These are phyloP conservation scores for Sanguinoderma infundibulare DNA, from an alignment of 1,284 basidiomycete species.

Conservation along the genomic window DNA sequence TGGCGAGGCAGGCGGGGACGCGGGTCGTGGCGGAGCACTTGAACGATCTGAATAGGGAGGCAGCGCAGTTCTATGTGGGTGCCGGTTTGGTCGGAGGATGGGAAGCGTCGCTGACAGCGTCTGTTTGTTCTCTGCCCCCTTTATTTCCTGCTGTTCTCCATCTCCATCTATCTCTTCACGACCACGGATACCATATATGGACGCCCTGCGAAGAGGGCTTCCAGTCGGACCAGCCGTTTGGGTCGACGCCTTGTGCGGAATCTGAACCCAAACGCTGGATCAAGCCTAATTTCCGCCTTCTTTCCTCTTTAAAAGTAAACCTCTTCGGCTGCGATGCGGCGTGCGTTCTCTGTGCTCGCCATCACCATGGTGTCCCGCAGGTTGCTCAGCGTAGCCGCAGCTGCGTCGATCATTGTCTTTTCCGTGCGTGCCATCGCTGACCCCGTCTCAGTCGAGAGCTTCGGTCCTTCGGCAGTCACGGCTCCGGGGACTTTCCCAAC, in stretches of 20 bases:
- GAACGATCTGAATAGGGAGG: slow-evolving; percentile 91
- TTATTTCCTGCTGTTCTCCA: no score
- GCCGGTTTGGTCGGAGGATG: slow-evolving; percentile 8
- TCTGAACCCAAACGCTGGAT: no score
- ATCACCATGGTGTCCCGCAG: slow-evolving; percentile 18
- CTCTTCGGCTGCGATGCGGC: slow-evolving; percentile 4
- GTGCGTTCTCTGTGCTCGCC: slow-evolving; percentile 6
- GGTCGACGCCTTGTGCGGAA: no score
- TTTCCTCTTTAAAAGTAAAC: slow-evolving; percentile 6
- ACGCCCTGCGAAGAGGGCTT: no score
- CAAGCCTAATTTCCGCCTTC: background rate
- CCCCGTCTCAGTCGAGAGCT: slow-evolving; percentile 11
- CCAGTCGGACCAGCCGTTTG: no score
- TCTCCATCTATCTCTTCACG: background rate
- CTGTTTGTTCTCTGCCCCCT: slow-evolving; percentile 1
- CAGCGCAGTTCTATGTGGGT: slow-evolving; percentile 82
- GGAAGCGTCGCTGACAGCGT: slow-evolving; percentile 19
- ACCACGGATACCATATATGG: background rate
- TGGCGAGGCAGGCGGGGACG: slow-evolving; percentile 69
- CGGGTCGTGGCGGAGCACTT: slow-evolving; percentile 67
- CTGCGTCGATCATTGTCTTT: slow-evolving; percentile 13
- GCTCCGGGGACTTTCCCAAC: slow-evolving; percentile 70
- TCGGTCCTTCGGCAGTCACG: slow-evolving; percentile 55
- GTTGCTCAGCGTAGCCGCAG: slow-evolving; percentile 14
- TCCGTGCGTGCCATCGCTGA: slow-evolving; percentile 14